Conservation (phyloP, 1,284 basidiomycete species). For the Coniophora puteana region DNA sequence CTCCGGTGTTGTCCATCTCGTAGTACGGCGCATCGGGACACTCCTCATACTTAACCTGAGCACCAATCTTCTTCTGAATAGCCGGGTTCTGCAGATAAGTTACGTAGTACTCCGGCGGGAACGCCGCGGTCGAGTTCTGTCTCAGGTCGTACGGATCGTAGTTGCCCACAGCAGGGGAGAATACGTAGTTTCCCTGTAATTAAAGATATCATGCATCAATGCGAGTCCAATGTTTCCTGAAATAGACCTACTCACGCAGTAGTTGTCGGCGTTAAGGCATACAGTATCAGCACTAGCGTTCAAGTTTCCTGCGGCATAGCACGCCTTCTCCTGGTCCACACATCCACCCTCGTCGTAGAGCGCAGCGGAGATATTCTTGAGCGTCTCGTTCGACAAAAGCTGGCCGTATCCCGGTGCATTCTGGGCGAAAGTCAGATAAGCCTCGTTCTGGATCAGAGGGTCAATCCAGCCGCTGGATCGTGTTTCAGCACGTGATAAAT, state of each 20-base stretch:
- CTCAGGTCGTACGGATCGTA: constrained; percentile 54
- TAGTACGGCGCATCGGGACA: constrained; percentile 40
- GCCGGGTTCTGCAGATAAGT: constrained; percentile 36
- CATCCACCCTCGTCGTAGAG: constrained; percentile 50
- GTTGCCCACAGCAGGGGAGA: constrained; percentile 46
- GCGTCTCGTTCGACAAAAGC: constrained; percentile 43
- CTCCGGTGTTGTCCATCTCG: constrained; percentile 37
- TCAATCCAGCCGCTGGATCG: constrained; percentile 59
- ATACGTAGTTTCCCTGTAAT: constrained; percentile 42
- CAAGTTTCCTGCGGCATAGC: constrained; percentile 48
- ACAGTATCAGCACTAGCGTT: constrained; percentile 41
- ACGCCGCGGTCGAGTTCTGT: constrained; percentile 48
- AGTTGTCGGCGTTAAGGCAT: constrained; percentile 48
- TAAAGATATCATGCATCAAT: not conserved
- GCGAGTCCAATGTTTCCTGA: constrained; percentile 1
- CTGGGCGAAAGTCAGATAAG: constrained; percentile 57
- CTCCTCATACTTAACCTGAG: constrained; percentile 41
- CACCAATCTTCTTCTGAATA: constrained; percentile 46
- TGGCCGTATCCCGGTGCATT: constrained; percentile 64
- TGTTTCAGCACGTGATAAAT: constrained; percentile 1
- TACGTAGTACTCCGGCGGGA: constrained; percentile 56
- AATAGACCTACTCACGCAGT: constrained; percentile 43
- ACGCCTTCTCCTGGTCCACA: constrained; percentile 46
- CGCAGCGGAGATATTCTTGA: constrained; percentile 43
- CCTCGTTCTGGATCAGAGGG: constrained; percentile 57